phyloP scores from a whole-genome alignment of 805 yeast species.

The Metschnikowia vanudenii region DNA sequence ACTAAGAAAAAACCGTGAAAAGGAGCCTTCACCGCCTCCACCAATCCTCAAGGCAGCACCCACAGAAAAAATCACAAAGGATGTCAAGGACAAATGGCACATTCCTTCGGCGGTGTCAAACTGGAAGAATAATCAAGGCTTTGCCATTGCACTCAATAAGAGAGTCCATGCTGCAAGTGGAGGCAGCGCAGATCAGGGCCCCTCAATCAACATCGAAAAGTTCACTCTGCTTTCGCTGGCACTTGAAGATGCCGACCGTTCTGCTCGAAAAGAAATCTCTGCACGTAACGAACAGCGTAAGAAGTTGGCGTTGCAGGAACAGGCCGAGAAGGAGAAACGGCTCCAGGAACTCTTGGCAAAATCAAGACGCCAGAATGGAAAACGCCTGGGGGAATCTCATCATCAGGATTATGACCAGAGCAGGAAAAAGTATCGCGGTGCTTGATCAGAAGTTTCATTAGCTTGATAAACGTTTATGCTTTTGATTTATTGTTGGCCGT shows the following conservation, averaged over 20 bases:
- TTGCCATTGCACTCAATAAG: constrained; percentile 75
- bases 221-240: constrained; percentile 69
- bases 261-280: constrained; percentile 29
- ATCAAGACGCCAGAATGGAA: constrained; percentile 21
- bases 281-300: constrained; percentile 27
- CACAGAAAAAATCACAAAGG: constrained; percentile 57
- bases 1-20: constrained; percentile 66
- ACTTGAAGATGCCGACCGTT: constrained; percentile 42
- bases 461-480: too few species aligned
- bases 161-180: constrained; percentile 56
- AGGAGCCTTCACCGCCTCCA: constrained; percentile 56
- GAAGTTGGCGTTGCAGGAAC: constrained; percentile 25
- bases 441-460: neutral
- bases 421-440: constrained; percentile 15
- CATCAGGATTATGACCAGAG: neutral
- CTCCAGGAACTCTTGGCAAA: constrained; percentile 30
- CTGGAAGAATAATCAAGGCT: constrained; percentile 95
- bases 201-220: constrained; percentile 50
- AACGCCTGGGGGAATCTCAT: constrained; percentile 7
- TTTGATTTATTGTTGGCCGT: too few species aligned
- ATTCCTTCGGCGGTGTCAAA: constrained; percentile 91
- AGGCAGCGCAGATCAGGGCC: constrained; percentile 29
- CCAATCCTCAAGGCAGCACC: constrained; percentile 61
- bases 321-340: constrained; percentile 29
- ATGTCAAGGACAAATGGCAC: constrained; percentile 77